phyloP scores from a whole-genome alignment of 768 basidiomycete species.

The Mycena pura region DNA sequence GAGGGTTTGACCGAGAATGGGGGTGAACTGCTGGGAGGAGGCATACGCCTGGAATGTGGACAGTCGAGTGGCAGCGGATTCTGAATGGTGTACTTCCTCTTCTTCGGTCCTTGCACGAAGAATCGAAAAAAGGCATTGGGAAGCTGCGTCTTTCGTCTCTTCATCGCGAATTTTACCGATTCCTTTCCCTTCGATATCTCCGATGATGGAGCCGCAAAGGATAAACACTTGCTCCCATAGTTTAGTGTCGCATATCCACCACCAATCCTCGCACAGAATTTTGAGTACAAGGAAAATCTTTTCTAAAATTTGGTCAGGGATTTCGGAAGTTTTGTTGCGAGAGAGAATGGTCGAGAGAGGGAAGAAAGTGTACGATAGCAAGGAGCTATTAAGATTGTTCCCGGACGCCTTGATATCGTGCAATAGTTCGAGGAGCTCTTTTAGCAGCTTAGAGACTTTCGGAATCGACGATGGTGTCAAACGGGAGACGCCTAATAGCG shows the following conservation, averaged over 20 bases:
- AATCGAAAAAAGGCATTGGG: constrained; percentile 67
- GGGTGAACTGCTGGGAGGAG: constrained; percentile 60
- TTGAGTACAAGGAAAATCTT: constrained; percentile 65
- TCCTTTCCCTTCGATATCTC: constrained; percentile 70
- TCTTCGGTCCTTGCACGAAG: constrained; percentile 57
- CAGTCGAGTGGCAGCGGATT: constrained; percentile 38
- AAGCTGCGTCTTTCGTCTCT: constrained; percentile 82
- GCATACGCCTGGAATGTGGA: constrained; percentile 50
- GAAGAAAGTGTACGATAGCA: constrained; percentile 87
- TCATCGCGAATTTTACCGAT: constrained; percentile 76
- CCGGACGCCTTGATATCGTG: constrained; percentile 46
- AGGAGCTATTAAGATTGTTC: constrained; percentile 53
- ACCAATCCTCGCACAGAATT: constrained; percentile 75
- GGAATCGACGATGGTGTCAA: constrained; percentile 63
- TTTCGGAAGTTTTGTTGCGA: constrained; percentile 68
- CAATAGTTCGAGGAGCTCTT: constrained; percentile 57
- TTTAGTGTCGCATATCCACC: constrained; percentile 78
- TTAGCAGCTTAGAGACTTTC: constrained; percentile 57
- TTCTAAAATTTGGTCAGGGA: constrained; percentile 85
- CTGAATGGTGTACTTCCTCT: constrained; percentile 40
- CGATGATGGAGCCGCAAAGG: constrained; percentile 69
- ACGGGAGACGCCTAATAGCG: constrained; percentile 74
- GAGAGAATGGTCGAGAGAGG: constrained; percentile 87
- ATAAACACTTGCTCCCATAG: constrained; percentile 90
- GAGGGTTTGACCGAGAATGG: constrained; percentile 85